Base-by-base conservation (phyloP, 225 moss, liverwort and hornwort genomes). In the Ulota crispa region DNA sequence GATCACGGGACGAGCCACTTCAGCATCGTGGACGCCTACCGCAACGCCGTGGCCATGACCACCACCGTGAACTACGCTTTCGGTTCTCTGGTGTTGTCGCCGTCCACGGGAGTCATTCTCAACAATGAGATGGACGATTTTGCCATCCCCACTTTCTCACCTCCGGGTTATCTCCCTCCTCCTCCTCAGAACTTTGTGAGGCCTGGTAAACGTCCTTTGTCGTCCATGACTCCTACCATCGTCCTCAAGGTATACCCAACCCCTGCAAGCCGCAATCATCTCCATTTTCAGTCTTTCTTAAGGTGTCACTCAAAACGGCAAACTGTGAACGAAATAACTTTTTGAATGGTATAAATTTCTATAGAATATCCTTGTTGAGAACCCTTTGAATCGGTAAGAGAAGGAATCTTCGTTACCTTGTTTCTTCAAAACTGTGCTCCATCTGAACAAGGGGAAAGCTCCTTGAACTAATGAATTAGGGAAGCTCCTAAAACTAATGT, bases 41-140 rank as follows among this genome's bases (percentile, higher is more conserved):
- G 94, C 5, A 97, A 95, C 66, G 93, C 94, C 6, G 92, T 95
- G 3, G 4, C 93, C 3, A 91, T 97, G 94, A 97, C 94, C 12
- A 88, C 89, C 64, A 94, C 94, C 0, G 77, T 97, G 9, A 97
- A 97, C 39, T 80, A 66, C 24, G 0, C 84, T 3, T 97, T 95
- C 23, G 97, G 97, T 11, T 87, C 97, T 43, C 37, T 77, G 61
- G 69, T 97, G 23, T 37, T 97, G 32, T 97, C 94, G 15, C 79
- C 86, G 9, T 83, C 87, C 18, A 97, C 97, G 5, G 94, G 95
- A 7, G 54, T 97, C 13, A 0, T 97, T 4, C 64, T 97, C 64
- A 95, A 97, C 80, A 94, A 95, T 9, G 94, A 95, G 70, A 95
- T 97, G 97, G 89, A 94, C 28, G 95, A 97, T 47, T 97, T 97